These are phyloP conservation scores for Solanum ossicruentum DNA, from an alignment of 257 asterid genomes.

Conservation along the genomic window DNA sequence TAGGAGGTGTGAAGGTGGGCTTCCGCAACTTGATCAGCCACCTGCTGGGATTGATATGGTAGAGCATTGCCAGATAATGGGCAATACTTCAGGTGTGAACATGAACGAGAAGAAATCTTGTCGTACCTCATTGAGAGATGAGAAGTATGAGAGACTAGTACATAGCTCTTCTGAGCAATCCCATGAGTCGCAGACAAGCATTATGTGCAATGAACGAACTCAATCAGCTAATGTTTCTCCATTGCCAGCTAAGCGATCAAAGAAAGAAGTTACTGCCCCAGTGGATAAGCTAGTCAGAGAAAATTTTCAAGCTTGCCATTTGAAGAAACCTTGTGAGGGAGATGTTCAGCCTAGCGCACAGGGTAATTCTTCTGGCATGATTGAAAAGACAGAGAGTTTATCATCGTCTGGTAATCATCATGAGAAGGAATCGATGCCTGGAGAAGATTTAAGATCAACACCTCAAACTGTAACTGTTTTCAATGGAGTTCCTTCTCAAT, in stretches of 20 bases:
- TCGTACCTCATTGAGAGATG: background rate
- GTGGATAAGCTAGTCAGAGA: background rate
- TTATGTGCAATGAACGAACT: background rate
- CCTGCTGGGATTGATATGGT: background rate
- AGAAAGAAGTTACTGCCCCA: background rate
- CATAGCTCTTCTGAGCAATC: background rate
- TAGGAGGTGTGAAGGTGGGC: background rate
- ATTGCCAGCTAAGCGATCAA: background rate
- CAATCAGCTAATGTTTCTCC: background rate
- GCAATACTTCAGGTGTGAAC: background rate
- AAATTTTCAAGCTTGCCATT: background rate
- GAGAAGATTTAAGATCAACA: background rate
- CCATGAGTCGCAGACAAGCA: background rate
- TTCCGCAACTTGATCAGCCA: background rate
- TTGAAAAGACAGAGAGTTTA: background rate
- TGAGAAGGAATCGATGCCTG: background rate
- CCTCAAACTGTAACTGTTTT: background rate
- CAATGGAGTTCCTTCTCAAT: background rate
- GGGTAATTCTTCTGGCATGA: background rate
- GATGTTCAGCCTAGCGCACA: background rate
- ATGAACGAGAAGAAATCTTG: constrained; percentile 4
- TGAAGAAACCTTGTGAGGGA: background rate
- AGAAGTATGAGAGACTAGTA: constrained; percentile 1
- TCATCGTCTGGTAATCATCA: background rate
- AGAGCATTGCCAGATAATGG: background rate